A percentile compares a stretch with the other conserved stretches of the same genome.
Evolutionary conservation across 2,329 filamentous ascomycete genomes (phyloP).

Genomic region (Chrysoporthe puriensis): DNA sequence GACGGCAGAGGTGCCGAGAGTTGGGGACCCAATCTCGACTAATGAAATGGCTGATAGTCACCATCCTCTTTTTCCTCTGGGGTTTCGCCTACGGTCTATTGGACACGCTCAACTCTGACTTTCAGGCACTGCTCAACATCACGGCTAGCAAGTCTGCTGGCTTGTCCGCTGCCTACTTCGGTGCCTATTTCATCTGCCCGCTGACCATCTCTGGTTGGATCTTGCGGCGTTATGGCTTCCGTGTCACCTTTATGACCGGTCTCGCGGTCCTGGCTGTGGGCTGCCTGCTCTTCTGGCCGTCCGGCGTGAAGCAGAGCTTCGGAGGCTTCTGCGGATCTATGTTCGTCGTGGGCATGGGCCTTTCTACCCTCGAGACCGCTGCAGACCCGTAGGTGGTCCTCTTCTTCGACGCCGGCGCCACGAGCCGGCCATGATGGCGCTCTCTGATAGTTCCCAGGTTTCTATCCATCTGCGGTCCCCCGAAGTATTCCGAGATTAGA

Average conservation of each 20-base stretch:
- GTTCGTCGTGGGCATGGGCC: constrained; percentile 46
- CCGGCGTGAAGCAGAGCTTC: constrained; percentile 57
- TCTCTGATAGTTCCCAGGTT: constrained; percentile 31
- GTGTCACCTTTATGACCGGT: constrained; percentile 68
- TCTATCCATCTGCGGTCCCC: constrained; percentile 60
- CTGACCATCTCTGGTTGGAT: constrained; percentile 51
- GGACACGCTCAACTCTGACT: constrained; percentile 30
- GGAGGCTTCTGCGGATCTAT: constrained; percentile 64
- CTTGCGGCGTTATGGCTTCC: constrained; percentile 67
- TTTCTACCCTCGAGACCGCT: constrained; percentile 60
- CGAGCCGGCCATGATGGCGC: not conserved
- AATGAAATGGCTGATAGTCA: constrained; percentile 31
- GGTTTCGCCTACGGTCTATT: constrained; percentile 43
- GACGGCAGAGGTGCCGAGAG: too few species aligned
- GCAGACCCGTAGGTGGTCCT: constrained; percentile 49
- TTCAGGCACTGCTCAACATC: constrained; percentile 47
- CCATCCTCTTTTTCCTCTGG: constrained; percentile 43
- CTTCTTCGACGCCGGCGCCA: not conserved
- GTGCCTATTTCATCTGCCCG: constrained; percentile 45
- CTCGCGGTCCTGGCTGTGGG: constrained; percentile 59
- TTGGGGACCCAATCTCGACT: not conserved
- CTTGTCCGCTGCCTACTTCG: constrained; percentile 56
- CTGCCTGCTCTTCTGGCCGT: constrained; percentile 63
- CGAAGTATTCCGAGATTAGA: constrained; percentile 59
- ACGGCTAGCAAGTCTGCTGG: constrained; percentile 49